Base-by-base conservation (phyloP, 2,329 filamentous ascomycete genomes). In the Colletotrichum tropicale region DNA sequence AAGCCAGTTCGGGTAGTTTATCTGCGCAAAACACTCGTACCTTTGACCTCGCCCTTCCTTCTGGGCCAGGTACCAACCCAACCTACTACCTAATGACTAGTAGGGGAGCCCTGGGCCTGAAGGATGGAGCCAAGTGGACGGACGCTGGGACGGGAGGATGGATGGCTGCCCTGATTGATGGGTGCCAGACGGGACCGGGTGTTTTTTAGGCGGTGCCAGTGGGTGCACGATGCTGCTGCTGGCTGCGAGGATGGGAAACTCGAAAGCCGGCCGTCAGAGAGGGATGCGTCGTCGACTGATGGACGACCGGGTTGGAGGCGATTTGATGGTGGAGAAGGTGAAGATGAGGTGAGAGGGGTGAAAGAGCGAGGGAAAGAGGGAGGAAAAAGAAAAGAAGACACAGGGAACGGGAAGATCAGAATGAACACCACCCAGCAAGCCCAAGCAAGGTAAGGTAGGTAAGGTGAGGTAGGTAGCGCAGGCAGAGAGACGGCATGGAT, bases 341-440 rank as follows among this genome's bases (percentile, higher is more conserved):
- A 64, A 28, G 61, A 64, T 58, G 26, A 16, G 21, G 28, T 58
- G 21, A 58, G 80, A 78, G 75, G 72, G 77, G 81, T 81, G 81
- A 82, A 36, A 34, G 58, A 55, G 58, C 30, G 48, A 83, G 81
- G 77, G 83, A 83, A 79, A 76, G 83, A 84, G 26, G 26, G 7
- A 30, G 3, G 26, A 30, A 58, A 58, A 58, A 58, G 15, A 12
- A 58, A 58, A 81, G 80, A 81, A 81, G 80, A 78, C 77, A 78
- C 80, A 79, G 76, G 80, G 77, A 77, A 77, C 77, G 78, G 77
- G 78, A 79, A 79, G 79, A 77, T 78, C 78, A 78, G 77, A 43
- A 18, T 64, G 32, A 64, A 64, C 21, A 26, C 34, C 61, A 18
- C 34, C 61, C 24, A 38, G 61, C 18, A 61, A 21, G 58, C 18